Conservation (phyloP, 495 filamentous ascomycete species). For the Lasiosphaeria ovina region DNA sequence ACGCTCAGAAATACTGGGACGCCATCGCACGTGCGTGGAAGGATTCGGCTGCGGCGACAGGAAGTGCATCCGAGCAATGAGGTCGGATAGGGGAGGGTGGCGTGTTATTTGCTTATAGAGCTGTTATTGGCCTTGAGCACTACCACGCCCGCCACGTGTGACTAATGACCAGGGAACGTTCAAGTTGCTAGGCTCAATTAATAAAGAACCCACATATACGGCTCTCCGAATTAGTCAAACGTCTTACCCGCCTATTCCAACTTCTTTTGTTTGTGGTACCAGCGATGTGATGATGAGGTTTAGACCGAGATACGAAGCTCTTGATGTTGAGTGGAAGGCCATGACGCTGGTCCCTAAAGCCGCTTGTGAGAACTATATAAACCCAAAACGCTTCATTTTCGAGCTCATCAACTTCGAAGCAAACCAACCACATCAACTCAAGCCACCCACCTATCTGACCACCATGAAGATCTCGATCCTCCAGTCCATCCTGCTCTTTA, state of each 20-base stretch:
- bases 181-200: not conserved
- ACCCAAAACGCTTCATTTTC: not conserved
- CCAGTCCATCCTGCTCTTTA: not conserved
- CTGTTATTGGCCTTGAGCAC: not conserved
- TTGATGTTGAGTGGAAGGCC: not conserved
- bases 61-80: not conserved
- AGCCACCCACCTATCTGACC: not conserved
- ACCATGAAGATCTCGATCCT: not conserved
- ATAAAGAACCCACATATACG: not conserved
- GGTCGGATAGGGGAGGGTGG: not conserved
- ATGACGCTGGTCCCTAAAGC: not conserved
- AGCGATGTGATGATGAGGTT: not conserved
- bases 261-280: not conserved
- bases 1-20: constrained; percentile 54
- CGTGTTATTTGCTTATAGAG: not conserved
- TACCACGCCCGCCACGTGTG: not conserved
- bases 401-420: not conserved
- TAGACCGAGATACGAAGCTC: not conserved
- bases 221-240: not conserved
- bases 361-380: not conserved
- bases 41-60: constrained; percentile 6
- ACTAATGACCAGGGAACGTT: not conserved
- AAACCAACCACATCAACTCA: not conserved
- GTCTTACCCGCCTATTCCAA: not conserved
- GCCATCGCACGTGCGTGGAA: constrained; percentile 47